A percentile compares a stretch with the other conserved stretches of the same genome.
phyloP scores from a whole-genome alignment of 257 asterid genomes.

The Handroanthus guayacan region DNA sequence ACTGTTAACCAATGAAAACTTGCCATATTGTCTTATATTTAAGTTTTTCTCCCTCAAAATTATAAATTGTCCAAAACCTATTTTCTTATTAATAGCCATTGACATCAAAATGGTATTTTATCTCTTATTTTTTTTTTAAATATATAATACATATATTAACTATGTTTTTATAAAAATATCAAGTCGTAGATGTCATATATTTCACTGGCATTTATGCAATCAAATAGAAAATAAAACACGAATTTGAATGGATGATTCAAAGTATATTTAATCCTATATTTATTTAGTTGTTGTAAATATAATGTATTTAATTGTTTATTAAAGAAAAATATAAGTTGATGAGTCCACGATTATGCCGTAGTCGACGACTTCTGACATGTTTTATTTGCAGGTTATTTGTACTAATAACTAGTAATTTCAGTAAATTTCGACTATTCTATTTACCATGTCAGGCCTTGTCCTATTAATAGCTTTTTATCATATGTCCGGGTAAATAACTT shows the following conservation, averaged over 20 bases:
- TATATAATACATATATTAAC: too few species aligned
- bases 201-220: too few species aligned
- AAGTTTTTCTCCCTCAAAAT: not conserved
- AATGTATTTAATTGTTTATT: too few species aligned
- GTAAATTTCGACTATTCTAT: not conserved
- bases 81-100: not conserved
- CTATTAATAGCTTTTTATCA: not conserved
- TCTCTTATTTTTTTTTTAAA: too few species aligned
- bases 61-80: not conserved
- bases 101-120: too few species aligned
- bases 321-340: too few species aligned
- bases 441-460: not conserved
- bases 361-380: not conserved
- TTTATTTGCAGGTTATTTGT: not conserved
- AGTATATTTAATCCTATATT: too few species aligned
- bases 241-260: too few species aligned
- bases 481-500: not conserved
- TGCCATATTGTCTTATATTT: not conserved
- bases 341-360: not conserved
- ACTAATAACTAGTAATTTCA: not conserved
- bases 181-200: too few species aligned
- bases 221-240: too few species aligned
- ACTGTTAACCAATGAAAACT: conserved; percentile 3
- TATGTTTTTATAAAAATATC: too few species aligned
- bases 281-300: too few species aligned